Evolutionary conservation across 495 filamentous ascomycete genomes (phyloP).

Genomic region (Pseudomonodictys pantanalensis): DNA sequence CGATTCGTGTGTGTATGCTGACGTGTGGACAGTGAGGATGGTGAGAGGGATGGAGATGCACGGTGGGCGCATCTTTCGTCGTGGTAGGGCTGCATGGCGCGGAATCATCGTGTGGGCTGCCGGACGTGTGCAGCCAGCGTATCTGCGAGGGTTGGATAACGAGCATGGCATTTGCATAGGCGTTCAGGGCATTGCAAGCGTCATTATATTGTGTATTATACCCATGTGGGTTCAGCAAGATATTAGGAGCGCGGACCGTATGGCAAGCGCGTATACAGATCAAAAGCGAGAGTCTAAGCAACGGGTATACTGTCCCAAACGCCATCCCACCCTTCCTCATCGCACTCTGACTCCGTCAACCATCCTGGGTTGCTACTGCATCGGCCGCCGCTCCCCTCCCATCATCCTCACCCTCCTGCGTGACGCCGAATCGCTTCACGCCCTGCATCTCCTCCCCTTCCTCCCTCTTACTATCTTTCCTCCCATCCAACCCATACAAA

Average conservation of each 20-base stretch:
- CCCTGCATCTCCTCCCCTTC: neutral
- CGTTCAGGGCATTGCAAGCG: neutral
- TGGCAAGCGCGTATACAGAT: neutral
- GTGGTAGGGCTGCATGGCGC: neutral
- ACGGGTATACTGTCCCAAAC: neutral
- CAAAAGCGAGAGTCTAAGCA: neutral
- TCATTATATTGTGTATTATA: neutral
- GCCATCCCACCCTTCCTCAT: neutral
- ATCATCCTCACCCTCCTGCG: neutral
- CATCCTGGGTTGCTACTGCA: neutral
- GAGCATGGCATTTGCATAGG: neutral
- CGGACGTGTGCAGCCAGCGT: neutral
- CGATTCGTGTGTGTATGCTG: too few relatives aligned
- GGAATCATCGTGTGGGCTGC: neutral
- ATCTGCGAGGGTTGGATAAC: neutral
- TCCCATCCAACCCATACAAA: neutral
- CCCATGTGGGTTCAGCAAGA: neutral
- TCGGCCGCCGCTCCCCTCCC: neutral
- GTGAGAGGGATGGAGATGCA: constrained; percentile 14
- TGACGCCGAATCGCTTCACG: too few relatives aligned
- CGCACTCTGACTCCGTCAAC: neutral
- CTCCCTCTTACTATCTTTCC: neutral
- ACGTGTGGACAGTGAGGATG: constrained; percentile 17
- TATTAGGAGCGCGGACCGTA: too few relatives aligned
- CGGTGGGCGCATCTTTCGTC: constrained; percentile 31